These are phyloP conservation scores for Neodidymelliopsis sp. DNA, from an alignment of 2,329 filamentous ascomycete genomes.

Conservation along the genomic window DNA sequence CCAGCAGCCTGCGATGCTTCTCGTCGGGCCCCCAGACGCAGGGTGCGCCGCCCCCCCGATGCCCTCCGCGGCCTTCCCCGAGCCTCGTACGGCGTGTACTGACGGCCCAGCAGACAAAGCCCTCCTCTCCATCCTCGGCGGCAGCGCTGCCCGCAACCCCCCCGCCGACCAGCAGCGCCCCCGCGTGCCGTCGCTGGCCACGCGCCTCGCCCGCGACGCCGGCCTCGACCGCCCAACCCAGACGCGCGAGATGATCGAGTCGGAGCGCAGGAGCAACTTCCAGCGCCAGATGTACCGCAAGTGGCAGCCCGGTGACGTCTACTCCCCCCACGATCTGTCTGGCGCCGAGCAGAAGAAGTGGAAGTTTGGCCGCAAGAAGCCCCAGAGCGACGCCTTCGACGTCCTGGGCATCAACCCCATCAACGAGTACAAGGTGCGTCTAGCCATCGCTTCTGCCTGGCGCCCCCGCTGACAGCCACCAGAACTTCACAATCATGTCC, in stretches of 20 bases:
- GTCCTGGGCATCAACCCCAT: constrained; percentile 79
- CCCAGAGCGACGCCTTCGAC: constrained; percentile 76
- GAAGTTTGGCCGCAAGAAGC: constrained; percentile 62
- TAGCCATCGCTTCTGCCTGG: background rate
- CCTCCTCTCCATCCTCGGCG: constrained; percentile 33
- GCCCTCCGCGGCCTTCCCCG: constrained; percentile 2
- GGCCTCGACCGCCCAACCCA: constrained; percentile 32
- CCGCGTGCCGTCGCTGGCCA: constrained; percentile 14
- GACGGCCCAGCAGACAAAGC: constrained; percentile 21
- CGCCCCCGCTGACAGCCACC: constrained; percentile 10
- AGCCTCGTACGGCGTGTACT: constrained; percentile 11
- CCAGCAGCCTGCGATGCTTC: constrained; percentile 32
- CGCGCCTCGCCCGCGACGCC: constrained; percentile 27
- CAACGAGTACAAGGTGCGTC: constrained; percentile 81
- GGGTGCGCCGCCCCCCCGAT: constrained; percentile 20
- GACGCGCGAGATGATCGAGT: constrained; percentile 35
- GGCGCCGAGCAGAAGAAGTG: constrained; percentile 82
- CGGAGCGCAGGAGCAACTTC: constrained; percentile 56
- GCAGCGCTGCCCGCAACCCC: constrained; percentile 19
- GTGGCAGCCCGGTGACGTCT: constrained; percentile 83
- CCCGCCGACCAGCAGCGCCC: constrained; percentile 3
- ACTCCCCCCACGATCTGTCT: constrained; percentile 87
- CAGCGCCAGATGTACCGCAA: constrained; percentile 71
- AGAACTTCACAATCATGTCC: constrained; percentile 93
- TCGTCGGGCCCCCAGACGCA: constrained; percentile 34